Conservation (phyloP, 2,329 filamentous ascomycete genomes). For the Coleophoma crateriformis region DNA sequence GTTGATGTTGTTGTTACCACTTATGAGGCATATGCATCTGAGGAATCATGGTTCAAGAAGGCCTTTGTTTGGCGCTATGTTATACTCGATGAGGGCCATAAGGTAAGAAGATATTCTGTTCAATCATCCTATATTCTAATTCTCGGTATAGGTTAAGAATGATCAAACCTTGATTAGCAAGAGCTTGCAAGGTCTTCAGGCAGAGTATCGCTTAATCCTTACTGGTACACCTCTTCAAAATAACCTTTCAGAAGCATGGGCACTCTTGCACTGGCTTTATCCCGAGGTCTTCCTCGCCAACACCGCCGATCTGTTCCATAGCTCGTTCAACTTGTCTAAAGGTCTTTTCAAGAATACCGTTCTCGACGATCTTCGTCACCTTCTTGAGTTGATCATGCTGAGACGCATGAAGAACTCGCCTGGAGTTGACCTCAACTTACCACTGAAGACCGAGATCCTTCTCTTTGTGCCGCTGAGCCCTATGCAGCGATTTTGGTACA, state of each 20-base stretch:
- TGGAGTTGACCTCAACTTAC: slow-evolving; percentile 47
- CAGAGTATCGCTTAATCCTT: slow-evolving; percentile 28
- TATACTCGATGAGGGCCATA: slow-evolving; percentile 48
- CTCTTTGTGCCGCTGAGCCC: slow-evolving; percentile 52
- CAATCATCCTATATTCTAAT: too few species aligned
- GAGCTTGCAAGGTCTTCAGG: slow-evolving; percentile 26
- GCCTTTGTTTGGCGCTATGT: slow-evolving; percentile 45
- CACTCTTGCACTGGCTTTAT: slow-evolving; percentile 50
- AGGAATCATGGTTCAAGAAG: slow-evolving; percentile 42
- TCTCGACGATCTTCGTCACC: slow-evolving; percentile 42
- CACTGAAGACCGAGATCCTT: slow-evolving; percentile 49
- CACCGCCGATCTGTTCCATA: slow-evolving; percentile 43
- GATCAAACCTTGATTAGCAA: slow-evolving; percentile 27
- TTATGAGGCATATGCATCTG: slow-evolving; percentile 40
- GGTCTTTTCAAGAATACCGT: slow-evolving; percentile 47
- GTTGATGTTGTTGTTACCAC: slow-evolving; percentile 42
- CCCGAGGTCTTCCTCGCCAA: slow-evolving; percentile 49
- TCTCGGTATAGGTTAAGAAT: slow-evolving; percentile 29
- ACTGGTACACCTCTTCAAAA: slow-evolving; percentile 52
- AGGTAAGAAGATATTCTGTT: slow-evolving; percentile 27
- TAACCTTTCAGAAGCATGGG: slow-evolving; percentile 51
- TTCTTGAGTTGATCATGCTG: slow-evolving; percentile 54
- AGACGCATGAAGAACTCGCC: slow-evolving; percentile 50
- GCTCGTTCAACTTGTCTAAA: slow-evolving; percentile 49
- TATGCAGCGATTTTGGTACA: slow-evolving; percentile 54